These are phyloP conservation scores for Blastobotrys capitulatus DNA, from an alignment of 1,139 yeast species.

Conservation along the genomic window DNA sequence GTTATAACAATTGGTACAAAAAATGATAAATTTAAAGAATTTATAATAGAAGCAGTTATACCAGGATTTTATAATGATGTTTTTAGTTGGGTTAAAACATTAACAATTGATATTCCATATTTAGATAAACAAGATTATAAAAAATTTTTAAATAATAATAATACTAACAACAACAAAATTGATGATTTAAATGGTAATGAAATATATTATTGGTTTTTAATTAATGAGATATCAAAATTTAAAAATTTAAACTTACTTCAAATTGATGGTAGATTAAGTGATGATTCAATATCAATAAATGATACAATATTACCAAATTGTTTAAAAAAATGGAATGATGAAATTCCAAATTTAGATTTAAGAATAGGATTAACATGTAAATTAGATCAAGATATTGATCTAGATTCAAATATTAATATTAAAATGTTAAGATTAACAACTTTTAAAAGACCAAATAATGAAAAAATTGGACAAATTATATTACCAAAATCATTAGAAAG, in stretches of 20 bases:
- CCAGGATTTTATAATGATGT: slow-evolving; percentile 1
- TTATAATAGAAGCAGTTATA: slow-evolving; percentile 1
- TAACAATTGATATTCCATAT: background rate
- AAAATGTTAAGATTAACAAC: background rate
- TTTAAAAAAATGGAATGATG: background rate
- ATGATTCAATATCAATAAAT: background rate
- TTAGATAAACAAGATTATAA: background rate
- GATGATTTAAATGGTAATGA: background rate
- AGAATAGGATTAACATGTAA: background rate
- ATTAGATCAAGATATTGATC: background rate
- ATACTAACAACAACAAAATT: too few species aligned
- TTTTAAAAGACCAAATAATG: background rate
- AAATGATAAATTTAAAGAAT: background rate
- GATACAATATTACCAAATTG: slow-evolving; percentile 3
- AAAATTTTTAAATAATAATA: background rate
- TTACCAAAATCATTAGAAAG: background rate
- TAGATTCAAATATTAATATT: background rate
- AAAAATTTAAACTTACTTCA: background rate
- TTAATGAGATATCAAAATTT: background rate
- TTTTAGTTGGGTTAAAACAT: slow-evolving; percentile 1
- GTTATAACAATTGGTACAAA: background rate
- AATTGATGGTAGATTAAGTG: slow-evolving; percentile 1
- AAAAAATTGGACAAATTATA: background rate
- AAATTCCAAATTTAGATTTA: background rate
- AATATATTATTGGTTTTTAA: slow-evolving; percentile 4